Conservation (phyloP, 2,329 filamentous ascomycete species). For the Waltergamsia citrina region DNA sequence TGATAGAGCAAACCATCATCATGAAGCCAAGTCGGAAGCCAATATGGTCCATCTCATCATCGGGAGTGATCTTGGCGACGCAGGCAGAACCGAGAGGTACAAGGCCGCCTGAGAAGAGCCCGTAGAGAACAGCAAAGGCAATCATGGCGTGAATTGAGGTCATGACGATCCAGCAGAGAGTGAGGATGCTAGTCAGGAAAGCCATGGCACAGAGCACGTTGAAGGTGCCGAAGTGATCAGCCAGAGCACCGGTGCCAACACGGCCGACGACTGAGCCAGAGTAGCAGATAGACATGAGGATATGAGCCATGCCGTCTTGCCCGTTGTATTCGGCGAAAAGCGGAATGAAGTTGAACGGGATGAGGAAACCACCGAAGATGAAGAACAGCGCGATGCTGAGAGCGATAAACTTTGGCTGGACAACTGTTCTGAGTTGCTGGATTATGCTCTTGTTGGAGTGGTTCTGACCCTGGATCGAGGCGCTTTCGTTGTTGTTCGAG, state of each 20-base stretch:
- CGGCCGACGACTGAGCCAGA: slow-evolving; percentile 43
- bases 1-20: slow-evolving; percentile 18
- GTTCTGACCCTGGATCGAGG: not conserved
- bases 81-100: slow-evolving; percentile 22
- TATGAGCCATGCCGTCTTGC: slow-evolving; percentile 32
- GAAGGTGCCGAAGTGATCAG: slow-evolving; percentile 36
- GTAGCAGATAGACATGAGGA: slow-evolving; percentile 52
- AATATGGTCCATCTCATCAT: slow-evolving; percentile 14
- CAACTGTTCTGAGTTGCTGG: slow-evolving; percentile 14
- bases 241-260: slow-evolving; percentile 39
- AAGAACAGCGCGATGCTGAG: slow-evolving; percentile 14
- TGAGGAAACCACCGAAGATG: slow-evolving; percentile 16
- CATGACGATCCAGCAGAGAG: slow-evolving; percentile 19
- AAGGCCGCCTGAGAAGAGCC: slow-evolving; percentile 19
- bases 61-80: slow-evolving; percentile 16
- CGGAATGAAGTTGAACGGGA: slow-evolving; percentile 25
- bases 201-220: slow-evolving; percentile 25
- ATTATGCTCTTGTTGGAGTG: slow-evolving; percentile 3
- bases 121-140: slow-evolving; percentile 15
- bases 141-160: slow-evolving; percentile 8
- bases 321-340: slow-evolving; percentile 38
- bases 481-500: not conserved
- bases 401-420: slow-evolving; percentile 12
- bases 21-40: slow-evolving; percentile 19
- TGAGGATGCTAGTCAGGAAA: slow-evolving; percentile 13